These are phyloP conservation scores for Pancytospora philotis DNA, from an alignment of 371 early-diverging fungal species.

Conservation along the genomic window DNA sequence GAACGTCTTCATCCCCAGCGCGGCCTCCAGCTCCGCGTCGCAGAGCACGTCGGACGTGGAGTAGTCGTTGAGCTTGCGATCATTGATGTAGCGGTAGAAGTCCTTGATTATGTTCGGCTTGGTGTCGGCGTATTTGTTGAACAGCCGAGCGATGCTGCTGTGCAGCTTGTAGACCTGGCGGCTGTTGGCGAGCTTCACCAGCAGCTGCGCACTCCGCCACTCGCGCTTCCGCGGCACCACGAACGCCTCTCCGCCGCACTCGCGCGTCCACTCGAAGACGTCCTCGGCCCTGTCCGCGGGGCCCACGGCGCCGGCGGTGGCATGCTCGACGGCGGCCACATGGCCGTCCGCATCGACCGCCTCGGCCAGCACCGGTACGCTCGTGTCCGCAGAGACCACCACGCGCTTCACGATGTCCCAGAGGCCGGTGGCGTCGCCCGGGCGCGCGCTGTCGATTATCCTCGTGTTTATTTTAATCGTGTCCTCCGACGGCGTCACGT, in stretches of 20 bases:
- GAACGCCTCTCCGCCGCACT: constrained; percentile 27
- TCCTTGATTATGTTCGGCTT: constrained; percentile 44
- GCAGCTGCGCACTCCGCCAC: neutral
- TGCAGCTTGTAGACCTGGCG: constrained; percentile 34
- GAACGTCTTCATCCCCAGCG: constrained; percentile 37
- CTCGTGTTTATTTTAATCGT: constrained; percentile 51
- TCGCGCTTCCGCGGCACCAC: constrained; percentile 9
- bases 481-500: constrained; percentile 17
- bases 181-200: constrained; percentile 38
- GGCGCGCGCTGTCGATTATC: constrained; percentile 48
- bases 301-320: neutral
- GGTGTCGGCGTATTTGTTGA: constrained; percentile 27
- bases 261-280: constrained; percentile 43
- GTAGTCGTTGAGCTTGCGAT: constrained; percentile 21
- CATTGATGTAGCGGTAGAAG: constrained; percentile 44
- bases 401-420: constrained; percentile 43
- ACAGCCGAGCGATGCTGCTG: constrained; percentile 9
- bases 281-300: neutral
- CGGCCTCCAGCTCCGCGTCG: constrained; percentile 19
- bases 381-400: neutral
- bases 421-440: constrained; percentile 16
- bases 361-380: neutral
- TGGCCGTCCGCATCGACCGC: neutral
- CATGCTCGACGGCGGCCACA: neutral
- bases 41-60: constrained; percentile 21